Evolutionary conservation across 2,329 filamentous ascomycete genomes (phyloP).

Genomic region (Berkeleyomyces basicola): DNA sequence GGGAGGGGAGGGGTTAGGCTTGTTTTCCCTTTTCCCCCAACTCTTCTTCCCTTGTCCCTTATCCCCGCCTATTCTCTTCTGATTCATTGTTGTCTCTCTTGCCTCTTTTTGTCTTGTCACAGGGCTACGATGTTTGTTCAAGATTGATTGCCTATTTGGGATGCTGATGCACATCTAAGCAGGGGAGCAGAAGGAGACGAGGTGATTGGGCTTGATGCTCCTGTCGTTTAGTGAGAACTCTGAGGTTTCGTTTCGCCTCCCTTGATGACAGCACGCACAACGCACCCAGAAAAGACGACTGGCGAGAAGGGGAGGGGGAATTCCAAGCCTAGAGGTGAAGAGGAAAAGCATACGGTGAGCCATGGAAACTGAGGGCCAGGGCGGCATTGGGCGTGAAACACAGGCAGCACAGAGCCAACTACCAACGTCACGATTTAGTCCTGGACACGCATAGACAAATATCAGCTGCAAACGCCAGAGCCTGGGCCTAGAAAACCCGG

Average conservation of each 20-base stretch:
- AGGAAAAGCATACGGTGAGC: neutral
- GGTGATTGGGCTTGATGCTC: neutral
- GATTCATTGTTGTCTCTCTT: neutral
- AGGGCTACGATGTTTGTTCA: constrained; percentile 2
- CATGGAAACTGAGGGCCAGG: neutral
- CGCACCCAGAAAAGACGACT: neutral
- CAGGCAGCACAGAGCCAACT: neutral
- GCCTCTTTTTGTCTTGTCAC: neutral
- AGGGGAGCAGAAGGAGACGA: neutral
- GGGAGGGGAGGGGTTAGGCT: neutral
- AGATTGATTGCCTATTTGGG: constrained; percentile 9
- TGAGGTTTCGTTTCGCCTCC: neutral
- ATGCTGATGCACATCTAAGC: neutral
- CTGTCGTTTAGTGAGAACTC: neutral
- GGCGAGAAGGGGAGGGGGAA: neutral
- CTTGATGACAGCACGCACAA: neutral
- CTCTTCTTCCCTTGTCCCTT: neutral
- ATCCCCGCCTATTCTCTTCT: neutral
- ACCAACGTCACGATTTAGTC: neutral
- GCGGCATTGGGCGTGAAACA: neutral
- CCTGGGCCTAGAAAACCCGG: neutral
- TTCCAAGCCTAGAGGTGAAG: neutral
- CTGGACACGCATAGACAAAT: neutral
- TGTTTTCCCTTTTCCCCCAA: neutral
- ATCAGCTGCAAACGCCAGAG: neutral